Percentiles rank a stretch among this genome's conserved stretches.
These are phyloP conservation scores for Conringia planisiliqua DNA, from an alignment of 345 rosid species.

Conservation along the genomic window DNA sequence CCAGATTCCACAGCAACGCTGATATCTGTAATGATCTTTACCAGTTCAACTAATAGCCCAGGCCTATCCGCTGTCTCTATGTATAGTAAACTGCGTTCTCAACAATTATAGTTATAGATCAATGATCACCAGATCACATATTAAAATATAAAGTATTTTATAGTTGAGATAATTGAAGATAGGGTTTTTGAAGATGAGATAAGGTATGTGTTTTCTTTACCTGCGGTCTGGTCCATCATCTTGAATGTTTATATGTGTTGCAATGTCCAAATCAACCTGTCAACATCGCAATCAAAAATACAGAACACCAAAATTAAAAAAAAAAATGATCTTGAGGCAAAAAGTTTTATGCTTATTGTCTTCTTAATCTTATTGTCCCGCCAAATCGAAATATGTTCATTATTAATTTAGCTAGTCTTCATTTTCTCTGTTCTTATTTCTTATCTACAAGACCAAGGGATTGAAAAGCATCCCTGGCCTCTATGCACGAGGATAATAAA, in stretches of 20 bases:
- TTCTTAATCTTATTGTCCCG: background rate
- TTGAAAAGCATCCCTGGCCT: background rate
- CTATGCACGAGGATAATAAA: background rate
- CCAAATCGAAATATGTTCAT: background rate
- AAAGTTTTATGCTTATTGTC: background rate
- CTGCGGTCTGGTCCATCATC: slow-evolving; percentile 87
- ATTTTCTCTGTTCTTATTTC: background rate
- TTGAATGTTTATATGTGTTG: slow-evolving; percentile 58
- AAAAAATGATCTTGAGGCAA: background rate
- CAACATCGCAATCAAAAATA: slow-evolving; percentile 8
- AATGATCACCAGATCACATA: slow-evolving; percentile 3
- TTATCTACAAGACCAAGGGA: background rate
- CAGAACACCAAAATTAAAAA: background rate
- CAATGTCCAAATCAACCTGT: slow-evolving; percentile 95
- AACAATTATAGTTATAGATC: background rate
- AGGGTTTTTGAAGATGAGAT: background rate
- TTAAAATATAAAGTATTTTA: background rate
- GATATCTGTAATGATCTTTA: slow-evolving; percentile 74
- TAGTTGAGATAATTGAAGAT: slow-evolving; percentile 1
- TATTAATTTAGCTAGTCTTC: background rate
- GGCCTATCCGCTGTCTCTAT: slow-evolving; percentile 98
- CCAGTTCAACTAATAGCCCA: slow-evolving; percentile 88
- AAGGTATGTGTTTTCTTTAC: slow-evolving; percentile 36
- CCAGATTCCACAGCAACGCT: slow-evolving; percentile 83
- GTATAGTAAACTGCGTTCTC: slow-evolving; percentile 60